Conservation (phyloP, 2,329 filamentous ascomycete genomes). For the Phaeosphaeria sp. region DNA sequence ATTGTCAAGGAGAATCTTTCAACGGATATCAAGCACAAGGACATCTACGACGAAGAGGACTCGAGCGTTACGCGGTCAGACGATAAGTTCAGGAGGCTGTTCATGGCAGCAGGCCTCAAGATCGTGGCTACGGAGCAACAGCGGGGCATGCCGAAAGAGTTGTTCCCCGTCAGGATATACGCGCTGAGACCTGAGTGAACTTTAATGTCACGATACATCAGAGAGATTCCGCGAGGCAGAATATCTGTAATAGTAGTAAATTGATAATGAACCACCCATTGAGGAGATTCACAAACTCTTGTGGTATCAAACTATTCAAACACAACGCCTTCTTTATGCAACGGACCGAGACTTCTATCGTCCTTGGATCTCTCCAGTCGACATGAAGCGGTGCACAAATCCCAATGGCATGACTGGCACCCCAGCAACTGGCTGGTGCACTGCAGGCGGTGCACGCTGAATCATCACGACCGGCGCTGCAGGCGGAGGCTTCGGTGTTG, state of each 20-base stretch:
- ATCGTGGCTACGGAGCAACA: conserved; percentile 53
- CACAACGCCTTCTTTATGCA: conserved; percentile 6
- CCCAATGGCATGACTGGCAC: conserved; percentile 29
- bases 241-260: neutral
- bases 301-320: conserved; percentile 2
- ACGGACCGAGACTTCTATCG: neutral
- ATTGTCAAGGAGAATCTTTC: conserved; percentile 83
- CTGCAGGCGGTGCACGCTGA: conserved; percentile 11
- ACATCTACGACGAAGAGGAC: conserved; percentile 78
- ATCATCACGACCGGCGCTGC: conserved; percentile 9
- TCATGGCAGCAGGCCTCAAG: conserved; percentile 70
- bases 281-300: neutral
- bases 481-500: conserved; percentile 4
- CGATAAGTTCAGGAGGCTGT: conserved; percentile 72
- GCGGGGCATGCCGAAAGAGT: conserved; percentile 69
- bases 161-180: conserved; percentile 80
- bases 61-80: conserved; percentile 81
- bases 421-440: conserved; percentile 21
- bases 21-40: conserved; percentile 58
- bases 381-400: conserved; percentile 32
- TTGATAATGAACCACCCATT: too few relatives aligned
- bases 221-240: neutral
- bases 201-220: neutral
- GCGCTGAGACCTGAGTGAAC: conserved; percentile 66
- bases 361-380: conserved; percentile 20